Conservation (phyloP, 192 early-diverging fungal genomes). For the Kappamyces sp. region DNA sequence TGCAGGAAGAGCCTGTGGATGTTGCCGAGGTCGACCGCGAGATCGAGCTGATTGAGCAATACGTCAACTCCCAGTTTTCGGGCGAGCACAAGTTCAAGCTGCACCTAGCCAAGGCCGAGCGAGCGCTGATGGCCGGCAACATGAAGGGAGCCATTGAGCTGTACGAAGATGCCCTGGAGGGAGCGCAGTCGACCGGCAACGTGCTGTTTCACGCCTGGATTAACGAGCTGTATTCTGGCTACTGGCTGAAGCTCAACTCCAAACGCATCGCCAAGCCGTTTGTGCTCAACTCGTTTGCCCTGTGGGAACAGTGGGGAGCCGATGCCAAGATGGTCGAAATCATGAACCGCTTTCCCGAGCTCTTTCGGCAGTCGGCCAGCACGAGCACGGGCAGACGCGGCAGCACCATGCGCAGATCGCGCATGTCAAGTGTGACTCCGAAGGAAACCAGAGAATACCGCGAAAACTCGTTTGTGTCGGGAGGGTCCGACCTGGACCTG, state of each 20-base stretch:
- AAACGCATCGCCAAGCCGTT: conserved; percentile 29
- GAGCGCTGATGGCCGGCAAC: conserved; percentile 10
- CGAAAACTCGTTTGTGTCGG: no score
- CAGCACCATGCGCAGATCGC: no score
- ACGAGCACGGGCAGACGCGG: no score
- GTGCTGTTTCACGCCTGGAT: conserved; percentile 37
- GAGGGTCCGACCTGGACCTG: no score
- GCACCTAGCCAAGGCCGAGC: conserved; percentile 8
- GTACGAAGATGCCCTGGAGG: conserved; percentile 37
- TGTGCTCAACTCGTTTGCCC: conserved; percentile 26
- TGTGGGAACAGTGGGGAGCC: conserved; percentile 39
- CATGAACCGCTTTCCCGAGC: no score
- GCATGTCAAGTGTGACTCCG: no score
- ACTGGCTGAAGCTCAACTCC: conserved; percentile 29
- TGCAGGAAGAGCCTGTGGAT: no score
- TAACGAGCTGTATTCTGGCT: conserved; percentile 30
- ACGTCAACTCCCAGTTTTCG: background rate
- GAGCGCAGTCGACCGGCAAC: conserved; percentile 28
- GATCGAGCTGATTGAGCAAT: background rate
- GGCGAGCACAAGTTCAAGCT: conserved; percentile 4
- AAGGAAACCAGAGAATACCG: no score
- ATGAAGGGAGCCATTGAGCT: conserved; percentile 20
- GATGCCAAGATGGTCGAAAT: conserved; percentile 19
- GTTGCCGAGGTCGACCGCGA: background rate
- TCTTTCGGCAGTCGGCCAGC: no score